Base-by-base conservation (phyloP, 345 rosid genomes). In the Syzygium aromaticum region DNA sequence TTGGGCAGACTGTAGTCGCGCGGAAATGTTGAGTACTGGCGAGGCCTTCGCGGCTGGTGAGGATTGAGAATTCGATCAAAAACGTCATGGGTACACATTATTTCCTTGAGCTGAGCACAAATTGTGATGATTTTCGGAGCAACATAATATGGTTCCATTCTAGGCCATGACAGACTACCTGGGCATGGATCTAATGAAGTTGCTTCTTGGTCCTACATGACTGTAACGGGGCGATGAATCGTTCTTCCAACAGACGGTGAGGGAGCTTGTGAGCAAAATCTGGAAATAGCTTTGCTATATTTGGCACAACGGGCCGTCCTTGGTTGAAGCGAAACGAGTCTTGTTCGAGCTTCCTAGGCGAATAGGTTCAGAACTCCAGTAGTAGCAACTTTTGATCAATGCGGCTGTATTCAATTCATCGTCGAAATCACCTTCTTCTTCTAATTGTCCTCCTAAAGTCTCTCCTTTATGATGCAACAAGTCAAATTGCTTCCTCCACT, bases 161-260 rank as follows among this genome's bases (percentile, higher is more conserved):
- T 52, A 94, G 86, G 8, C 95, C 97, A 27, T 88, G 88, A 43
- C 27, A 43, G 2, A 91, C 30, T 23, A 91, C 89, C 52, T 95
- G 97, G 27, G 95, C 63, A 8, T 95, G 98, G 84, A 92, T 88
- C 89, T 94, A 94, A 82, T 85, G 90, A 90, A 97, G 92, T 63
- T 93, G 96, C 54, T 91, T 90, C 4, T 38, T 86, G 85, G 93
- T 89, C 91, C 90, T 93, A 91, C 96, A 94, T 92, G 94, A 93
- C 54, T 86, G 93, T 61, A 96, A 88, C 56, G 92, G 92, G 38
- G 89, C 89, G 85, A 93, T 93, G 77, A 94, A 85, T 86, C 89
- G 92, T 57, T 94, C 97, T 85, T 93, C 94, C 56, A 93, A 13
- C 33, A 27, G 33, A 5, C 4, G 67, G 33, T 27, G 67, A 27